phyloP scores from a whole-genome alignment of 2,329 filamentous ascomycete genomes.

The Calonectria hawksworthii region DNA sequence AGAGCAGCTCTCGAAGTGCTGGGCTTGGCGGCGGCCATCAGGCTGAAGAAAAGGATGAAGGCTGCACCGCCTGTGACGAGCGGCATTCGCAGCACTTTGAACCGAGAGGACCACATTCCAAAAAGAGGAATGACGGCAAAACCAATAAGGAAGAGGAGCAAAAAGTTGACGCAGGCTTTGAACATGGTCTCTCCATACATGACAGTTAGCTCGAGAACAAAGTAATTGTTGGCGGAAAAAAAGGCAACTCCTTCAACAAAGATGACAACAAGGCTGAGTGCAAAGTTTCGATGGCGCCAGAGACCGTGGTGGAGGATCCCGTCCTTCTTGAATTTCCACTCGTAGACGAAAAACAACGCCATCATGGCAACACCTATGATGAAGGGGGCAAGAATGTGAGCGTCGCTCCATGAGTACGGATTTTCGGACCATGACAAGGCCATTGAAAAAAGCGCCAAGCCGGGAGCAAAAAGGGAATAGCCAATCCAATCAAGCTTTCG shows the following conservation, averaged over 20 bases:
- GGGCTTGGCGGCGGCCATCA: neutral
- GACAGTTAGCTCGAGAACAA: neutral
- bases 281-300: constrained; percentile 10
- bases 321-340: constrained; percentile 12
- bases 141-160: neutral
- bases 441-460: neutral
- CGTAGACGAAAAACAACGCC: neutral
- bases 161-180: neutral
- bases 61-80: neutral
- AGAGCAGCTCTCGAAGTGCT: neutral
- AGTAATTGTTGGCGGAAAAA: constrained; percentile 3
- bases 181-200: neutral
- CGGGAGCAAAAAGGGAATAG: neutral
- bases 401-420: neutral
- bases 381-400: neutral
- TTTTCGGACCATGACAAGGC: neutral
- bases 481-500: neutral
- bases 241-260: constrained; percentile 20
- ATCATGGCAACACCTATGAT: neutral
- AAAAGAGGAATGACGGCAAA: neutral
- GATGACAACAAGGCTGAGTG: constrained; percentile 3
- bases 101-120: neutral
- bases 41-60: neutral
- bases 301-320: constrained; percentile 19
- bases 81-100: neutral